Percentiles rank a stretch among this genome's conserved stretches.
These are phyloP conservation scores for Cercospora sp. DNA, from an alignment of 2,329 filamentous ascomycete species.

Conservation along the genomic window DNA sequence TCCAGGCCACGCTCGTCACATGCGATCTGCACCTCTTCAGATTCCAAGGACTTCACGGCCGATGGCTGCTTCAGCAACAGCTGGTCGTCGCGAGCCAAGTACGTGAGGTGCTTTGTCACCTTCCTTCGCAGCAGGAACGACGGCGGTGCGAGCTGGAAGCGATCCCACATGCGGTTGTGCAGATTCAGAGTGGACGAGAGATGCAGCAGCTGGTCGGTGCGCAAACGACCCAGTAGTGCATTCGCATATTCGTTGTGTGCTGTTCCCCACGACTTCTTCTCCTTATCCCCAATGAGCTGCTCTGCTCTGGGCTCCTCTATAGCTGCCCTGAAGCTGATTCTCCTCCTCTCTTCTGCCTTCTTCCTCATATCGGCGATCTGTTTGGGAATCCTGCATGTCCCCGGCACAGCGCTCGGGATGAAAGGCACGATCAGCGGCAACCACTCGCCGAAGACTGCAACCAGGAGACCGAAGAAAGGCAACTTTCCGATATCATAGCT, in stretches of 20 bases:
- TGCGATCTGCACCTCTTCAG: constrained; percentile 41
- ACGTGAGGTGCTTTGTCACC: constrained; percentile 58
- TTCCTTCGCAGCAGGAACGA: constrained; percentile 55
- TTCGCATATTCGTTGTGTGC: constrained; percentile 19
- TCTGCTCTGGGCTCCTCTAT: constrained; percentile 70
- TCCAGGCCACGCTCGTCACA: constrained; percentile 40
- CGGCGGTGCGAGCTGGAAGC: constrained; percentile 50
- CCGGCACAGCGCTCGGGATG: constrained; percentile 71
- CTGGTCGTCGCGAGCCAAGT: constrained; percentile 69
- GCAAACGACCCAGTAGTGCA: constrained; percentile 32
- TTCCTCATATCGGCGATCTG: constrained; percentile 64
- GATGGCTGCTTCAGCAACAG: constrained; percentile 67
- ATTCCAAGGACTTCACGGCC: constrained; percentile 50
- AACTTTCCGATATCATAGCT: constrained; percentile 73
- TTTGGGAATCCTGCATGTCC: constrained; percentile 76
- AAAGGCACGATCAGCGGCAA: constrained; percentile 76
- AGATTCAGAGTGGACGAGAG: constrained; percentile 44
- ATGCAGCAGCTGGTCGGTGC: constrained; percentile 44
- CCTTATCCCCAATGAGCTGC: constrained; percentile 49
- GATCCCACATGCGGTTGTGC: constrained; percentile 45
- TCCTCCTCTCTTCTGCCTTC: constrained; percentile 56
- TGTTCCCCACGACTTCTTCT: constrained; percentile 47
- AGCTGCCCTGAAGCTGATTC: constrained; percentile 52
- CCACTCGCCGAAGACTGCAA: constrained; percentile 81
- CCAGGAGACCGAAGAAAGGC: constrained; percentile 72